Percentiles rank a stretch among this genome's conserved stretches.
phyloP scores from a whole-genome alignment of 2,329 filamentous ascomycete genomes.

The Colletotrichum tamarilloi region DNA sequence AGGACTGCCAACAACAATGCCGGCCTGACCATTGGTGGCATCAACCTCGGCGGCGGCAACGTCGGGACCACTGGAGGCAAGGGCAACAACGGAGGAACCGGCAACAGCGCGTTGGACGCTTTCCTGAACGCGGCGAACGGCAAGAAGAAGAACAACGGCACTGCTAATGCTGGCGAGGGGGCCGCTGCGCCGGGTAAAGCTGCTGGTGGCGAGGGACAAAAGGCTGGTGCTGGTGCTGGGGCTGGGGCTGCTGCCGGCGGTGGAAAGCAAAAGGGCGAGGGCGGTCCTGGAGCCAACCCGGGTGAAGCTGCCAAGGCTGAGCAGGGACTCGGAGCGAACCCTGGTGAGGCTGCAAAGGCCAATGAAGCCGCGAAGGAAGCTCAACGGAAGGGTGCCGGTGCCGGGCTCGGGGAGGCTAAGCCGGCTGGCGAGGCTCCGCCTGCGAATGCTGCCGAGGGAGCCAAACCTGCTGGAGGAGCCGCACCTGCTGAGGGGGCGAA shows the following conservation, averaged over 20 bases:
- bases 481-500: neutral
- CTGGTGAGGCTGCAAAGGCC: neutral
- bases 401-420: neutral
- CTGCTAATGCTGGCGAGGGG: constrained; percentile 14
- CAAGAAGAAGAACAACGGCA: constrained; percentile 16
- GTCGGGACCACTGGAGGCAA: neutral
- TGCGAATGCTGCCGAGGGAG: neutral
- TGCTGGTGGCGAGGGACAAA: constrained; percentile 6
- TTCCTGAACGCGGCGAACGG: constrained; percentile 13
- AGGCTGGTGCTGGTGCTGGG: neutral
- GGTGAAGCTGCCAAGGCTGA: constrained; percentile 24
- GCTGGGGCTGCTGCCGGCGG: neutral
- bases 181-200: neutral
- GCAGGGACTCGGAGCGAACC: constrained; percentile 11
- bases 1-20: constrained; percentile 22
- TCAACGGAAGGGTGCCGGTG: neutral
- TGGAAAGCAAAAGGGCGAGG: constrained; percentile 10
- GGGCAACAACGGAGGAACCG: neutral
- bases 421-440: constrained; percentile 5
- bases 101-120: constrained; percentile 24
- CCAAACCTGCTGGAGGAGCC: neutral
- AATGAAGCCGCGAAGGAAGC: constrained; percentile 25
- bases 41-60: constrained; percentile 16
- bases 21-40: constrained; percentile 16
- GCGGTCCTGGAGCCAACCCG: constrained; percentile 3